A percentile compares a stretch with the other conserved stretches of the same genome.
These are phyloP conservation scores for Barnettozyma vustinii DNA, from an alignment of 805 yeast species.

Conservation along the genomic window DNA sequence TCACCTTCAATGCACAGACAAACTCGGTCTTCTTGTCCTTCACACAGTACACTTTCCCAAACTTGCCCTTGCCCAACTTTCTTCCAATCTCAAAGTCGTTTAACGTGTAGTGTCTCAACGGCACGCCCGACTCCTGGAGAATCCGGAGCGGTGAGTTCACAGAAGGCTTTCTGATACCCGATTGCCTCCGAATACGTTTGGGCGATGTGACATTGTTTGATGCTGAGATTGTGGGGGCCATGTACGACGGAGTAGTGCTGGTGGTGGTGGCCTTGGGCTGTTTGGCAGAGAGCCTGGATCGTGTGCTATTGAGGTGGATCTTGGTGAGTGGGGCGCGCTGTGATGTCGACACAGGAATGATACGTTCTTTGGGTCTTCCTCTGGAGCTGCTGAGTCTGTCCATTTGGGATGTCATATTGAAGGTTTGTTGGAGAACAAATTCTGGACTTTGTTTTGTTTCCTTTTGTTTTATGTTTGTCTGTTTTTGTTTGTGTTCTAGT, in stretches of 20 bases:
- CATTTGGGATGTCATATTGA: neutral
- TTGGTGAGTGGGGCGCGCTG: slow-evolving; percentile 23
- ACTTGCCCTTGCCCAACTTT: slow-evolving; percentile 86
- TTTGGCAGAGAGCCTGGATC: slow-evolving; percentile 6
- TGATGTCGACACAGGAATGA: neutral
- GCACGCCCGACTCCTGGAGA: slow-evolving; percentile 22
- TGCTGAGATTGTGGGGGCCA: slow-evolving; percentile 27
- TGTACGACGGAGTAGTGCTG: slow-evolving; percentile 20
- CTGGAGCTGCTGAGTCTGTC: slow-evolving; percentile 1
- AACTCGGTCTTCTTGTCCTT: slow-evolving; percentile 69
- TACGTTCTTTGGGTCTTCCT: neutral
- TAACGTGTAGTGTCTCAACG: slow-evolving; percentile 33
- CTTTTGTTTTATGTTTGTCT: no score
- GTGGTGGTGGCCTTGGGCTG: neutral
- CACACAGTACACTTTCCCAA: slow-evolving; percentile 90
- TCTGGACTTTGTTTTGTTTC: neutral
- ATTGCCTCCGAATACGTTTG: slow-evolving; percentile 14
- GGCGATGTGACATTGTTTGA: slow-evolving; percentile 21
- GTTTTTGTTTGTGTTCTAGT: no score
- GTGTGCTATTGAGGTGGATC: slow-evolving; percentile 18
- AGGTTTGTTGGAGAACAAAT: no score
- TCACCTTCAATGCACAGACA: slow-evolving; percentile 85
- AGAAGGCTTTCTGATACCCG: slow-evolving; percentile 15
- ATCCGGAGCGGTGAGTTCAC: slow-evolving; percentile 17
- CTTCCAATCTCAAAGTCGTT: slow-evolving; percentile 83